Evolutionary conservation across 2,329 filamentous ascomycete species (phyloP).

Genomic region (Cercospora nicotianae): DNA sequence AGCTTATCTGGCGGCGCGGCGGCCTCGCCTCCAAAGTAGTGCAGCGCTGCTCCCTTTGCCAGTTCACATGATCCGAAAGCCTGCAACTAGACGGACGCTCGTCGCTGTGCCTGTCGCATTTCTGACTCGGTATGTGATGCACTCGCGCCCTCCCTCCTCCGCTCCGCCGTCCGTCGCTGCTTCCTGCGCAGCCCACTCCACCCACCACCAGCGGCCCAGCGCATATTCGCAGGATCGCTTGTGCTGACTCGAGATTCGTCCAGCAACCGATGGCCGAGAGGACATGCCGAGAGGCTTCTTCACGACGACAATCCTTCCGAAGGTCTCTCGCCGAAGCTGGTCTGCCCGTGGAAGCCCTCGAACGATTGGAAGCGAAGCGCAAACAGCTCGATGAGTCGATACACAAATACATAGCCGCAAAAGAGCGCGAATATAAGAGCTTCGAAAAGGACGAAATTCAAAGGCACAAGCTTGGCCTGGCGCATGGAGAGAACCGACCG

Average conservation of each 20-base stretch:
- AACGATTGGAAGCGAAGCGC: slow-evolving; percentile 40
- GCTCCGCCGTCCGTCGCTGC: background rate
- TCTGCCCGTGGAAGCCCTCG: slow-evolving; percentile 36
- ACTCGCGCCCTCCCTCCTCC: background rate
- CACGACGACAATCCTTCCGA: slow-evolving; percentile 27
- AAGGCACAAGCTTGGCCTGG: slow-evolving; percentile 22
- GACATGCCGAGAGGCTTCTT: slow-evolving; percentile 20
- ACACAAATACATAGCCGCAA: slow-evolving; percentile 41
- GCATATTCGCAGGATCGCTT: background rate
- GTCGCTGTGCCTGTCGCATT: background rate
- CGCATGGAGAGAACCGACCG: slow-evolving; percentile 12
- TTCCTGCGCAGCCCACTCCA: background rate
- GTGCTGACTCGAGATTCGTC: slow-evolving; percentile 1
- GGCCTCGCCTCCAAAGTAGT: background rate
- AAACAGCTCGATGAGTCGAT: slow-evolving; percentile 41
- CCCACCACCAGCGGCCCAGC: background rate
- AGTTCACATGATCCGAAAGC: slow-evolving; percentile 1
- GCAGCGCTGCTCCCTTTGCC: background rate
- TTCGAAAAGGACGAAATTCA: slow-evolving; percentile 38
- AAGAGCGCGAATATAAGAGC: slow-evolving; percentile 41
- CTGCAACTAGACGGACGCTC: background rate
- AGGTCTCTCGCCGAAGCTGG: slow-evolving; percentile 25
- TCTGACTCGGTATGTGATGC: background rate
- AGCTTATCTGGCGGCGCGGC: background rate
- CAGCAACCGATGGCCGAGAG: slow-evolving; percentile 26